Conservation (phyloP, 2,329 filamentous ascomycete species). For the Stachybotrys chartarum region DNA sequence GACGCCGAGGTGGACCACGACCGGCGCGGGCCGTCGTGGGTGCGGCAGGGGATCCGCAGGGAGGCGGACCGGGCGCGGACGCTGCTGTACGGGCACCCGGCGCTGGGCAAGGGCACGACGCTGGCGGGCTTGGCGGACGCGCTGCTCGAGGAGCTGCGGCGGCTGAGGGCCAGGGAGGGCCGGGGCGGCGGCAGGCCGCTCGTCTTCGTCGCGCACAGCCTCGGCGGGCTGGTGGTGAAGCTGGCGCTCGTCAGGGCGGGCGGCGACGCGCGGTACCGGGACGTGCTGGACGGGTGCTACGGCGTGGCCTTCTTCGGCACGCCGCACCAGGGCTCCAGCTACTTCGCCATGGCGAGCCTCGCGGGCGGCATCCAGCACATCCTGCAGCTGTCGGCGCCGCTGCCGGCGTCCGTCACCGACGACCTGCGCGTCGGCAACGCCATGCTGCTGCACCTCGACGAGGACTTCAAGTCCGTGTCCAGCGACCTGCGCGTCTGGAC, state of each 20-base stretch:
- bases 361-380: slow-evolving; percentile 44
- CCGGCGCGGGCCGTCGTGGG: slow-evolving; percentile 35
- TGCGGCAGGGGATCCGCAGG: slow-evolving; percentile 43
- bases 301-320: slow-evolving; percentile 54
- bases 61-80: slow-evolving; percentile 41
- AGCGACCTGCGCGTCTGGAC: slow-evolving; percentile 56
- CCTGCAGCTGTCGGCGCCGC: slow-evolving; percentile 41
- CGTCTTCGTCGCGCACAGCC: slow-evolving; percentile 54
- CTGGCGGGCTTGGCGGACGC: slow-evolving; percentile 38
- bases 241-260: slow-evolving; percentile 43
- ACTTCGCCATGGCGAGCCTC: slow-evolving; percentile 52
- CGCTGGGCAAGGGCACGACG: slow-evolving; percentile 30
- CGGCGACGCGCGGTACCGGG: slow-evolving; percentile 26
- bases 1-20: slow-evolving; percentile 20
- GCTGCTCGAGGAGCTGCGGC: slow-evolving; percentile 35
- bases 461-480: slow-evolving; percentile 48
- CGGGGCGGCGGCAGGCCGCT: slow-evolving; percentile 37
- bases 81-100: slow-evolving; percentile 43
- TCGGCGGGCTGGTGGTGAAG: slow-evolving; percentile 55
- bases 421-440: slow-evolving; percentile 43
- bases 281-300: slow-evolving; percentile 48
- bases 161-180: slow-evolving; percentile 23
- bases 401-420: slow-evolving; percentile 42
- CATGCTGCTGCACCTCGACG: slow-evolving; percentile 41
- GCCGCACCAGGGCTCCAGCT: slow-evolving; percentile 56